Percentiles rank a stretch among this genome's conserved stretches.
phyloP scores from a whole-genome alignment of 306 rosid species.

The Cucumis melo region DNA sequence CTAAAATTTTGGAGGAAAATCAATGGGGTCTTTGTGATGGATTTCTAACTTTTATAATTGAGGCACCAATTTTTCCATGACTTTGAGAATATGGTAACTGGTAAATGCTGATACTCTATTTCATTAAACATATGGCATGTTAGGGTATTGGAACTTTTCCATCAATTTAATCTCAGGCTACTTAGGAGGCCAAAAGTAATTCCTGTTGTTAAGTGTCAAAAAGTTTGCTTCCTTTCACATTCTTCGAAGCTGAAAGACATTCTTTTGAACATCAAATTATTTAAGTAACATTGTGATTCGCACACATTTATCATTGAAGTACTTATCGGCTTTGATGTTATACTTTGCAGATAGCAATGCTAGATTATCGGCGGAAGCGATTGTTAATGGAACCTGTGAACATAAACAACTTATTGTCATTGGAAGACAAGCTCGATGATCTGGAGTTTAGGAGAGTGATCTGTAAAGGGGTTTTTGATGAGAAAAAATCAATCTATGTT shows the following conservation, averaged over 20 bases:
- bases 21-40: not conserved
- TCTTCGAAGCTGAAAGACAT: not conserved
- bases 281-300: not conserved
- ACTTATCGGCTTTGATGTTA: not conserved
- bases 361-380: constrained; percentile 62
- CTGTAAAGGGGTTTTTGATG: constrained; percentile 66
- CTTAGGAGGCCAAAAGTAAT: not conserved
- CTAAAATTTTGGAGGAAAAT: not conserved
- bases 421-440: constrained; percentile 36
- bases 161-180: not conserved
- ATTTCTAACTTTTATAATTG: not conserved
- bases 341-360: constrained; percentile 43
- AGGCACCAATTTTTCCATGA: not conserved
- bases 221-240: not conserved
- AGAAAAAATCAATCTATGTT: constrained; percentile 56
- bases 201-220: not conserved
- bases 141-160: not conserved
- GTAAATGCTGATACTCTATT: not conserved
- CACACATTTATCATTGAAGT: not conserved
- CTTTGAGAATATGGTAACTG: not conserved
- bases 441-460: constrained; percentile 71
- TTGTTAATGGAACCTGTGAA: constrained; percentile 65
- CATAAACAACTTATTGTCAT: constrained; percentile 23
- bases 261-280: not conserved
- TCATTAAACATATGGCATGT: not conserved